Conservation (phyloP, 2,329 filamentous ascomycete species). For the Orbilia ellipsospora region DNA sequence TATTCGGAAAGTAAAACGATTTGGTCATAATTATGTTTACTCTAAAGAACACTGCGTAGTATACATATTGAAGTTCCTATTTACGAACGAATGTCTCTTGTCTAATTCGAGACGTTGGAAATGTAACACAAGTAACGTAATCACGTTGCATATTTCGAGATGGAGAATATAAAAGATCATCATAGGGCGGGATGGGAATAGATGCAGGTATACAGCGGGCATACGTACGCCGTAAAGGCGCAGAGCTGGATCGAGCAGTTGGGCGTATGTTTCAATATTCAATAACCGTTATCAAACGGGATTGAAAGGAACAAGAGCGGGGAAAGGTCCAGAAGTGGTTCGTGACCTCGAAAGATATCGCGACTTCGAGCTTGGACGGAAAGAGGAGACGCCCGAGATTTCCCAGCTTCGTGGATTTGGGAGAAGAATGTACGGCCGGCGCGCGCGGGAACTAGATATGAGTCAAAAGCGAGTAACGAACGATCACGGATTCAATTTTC, state of each 20-base stretch:
- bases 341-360: constrained; percentile 20
- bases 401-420: neutral
- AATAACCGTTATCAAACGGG: constrained; percentile 19
- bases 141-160: constrained; percentile 16
- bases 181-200: neutral
- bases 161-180: constrained; percentile 5
- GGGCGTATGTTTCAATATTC: constrained; percentile 12
- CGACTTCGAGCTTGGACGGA: constrained; percentile 1
- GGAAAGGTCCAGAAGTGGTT: constrained; percentile 21
- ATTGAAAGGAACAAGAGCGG: constrained; percentile 19
- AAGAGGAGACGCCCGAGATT: neutral
- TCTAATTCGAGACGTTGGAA: neutral
- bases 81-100: too few relatives aligned
- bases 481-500: neutral
- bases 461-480: constrained; percentile 21
- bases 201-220: neutral
- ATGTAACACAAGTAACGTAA: constrained; percentile 2
- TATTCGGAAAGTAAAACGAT: constrained; percentile 23
- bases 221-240: constrained; percentile 38
- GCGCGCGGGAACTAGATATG: constrained; percentile 27
- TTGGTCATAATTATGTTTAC: neutral
- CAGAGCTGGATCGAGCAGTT: constrained; percentile 19
- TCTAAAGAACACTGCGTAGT: neutral
- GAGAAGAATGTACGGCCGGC: neutral
- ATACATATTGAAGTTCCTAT: neutral